Evolutionary conservation across 495 filamentous ascomycete genomes (phyloP).

Genomic region (Daldinia bambusicola): DNA sequence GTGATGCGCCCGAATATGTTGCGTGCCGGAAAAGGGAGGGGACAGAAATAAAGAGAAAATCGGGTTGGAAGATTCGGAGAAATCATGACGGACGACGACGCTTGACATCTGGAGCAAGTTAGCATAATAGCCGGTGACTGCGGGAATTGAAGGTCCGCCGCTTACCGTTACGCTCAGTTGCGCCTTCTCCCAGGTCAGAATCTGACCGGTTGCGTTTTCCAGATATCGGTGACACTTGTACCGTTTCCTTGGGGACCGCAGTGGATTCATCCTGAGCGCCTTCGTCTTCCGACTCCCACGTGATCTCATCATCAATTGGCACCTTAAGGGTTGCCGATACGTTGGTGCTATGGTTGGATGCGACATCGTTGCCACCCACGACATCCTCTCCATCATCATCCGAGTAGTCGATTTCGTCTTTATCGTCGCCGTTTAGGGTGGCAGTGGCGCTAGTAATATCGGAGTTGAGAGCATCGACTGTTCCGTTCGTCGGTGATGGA

Average conservation of each 20-base stretch:
- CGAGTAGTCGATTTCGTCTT: constrained; percentile 61
- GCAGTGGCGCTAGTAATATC: constrained; percentile 54
- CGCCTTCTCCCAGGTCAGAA: constrained; percentile 33
- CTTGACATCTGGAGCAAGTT: constrained; percentile 57
- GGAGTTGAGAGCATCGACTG: constrained; percentile 32
- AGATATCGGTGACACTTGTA: constrained; percentile 49
- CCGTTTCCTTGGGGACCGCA: constrained; percentile 35
- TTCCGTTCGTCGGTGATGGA: constrained; percentile 19
- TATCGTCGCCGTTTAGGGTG: constrained; percentile 54
- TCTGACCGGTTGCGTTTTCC: constrained; percentile 44
- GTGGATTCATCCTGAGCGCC: constrained; percentile 46
- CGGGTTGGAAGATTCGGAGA: constrained; percentile 9
- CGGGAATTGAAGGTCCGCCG: neutral
- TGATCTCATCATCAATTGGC: constrained; percentile 54
- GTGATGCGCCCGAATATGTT: constrained; percentile 21
- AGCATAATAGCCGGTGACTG: constrained; percentile 29
- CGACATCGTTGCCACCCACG: constrained; percentile 19
- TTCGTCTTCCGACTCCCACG: constrained; percentile 57
- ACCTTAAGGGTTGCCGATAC: constrained; percentile 16
- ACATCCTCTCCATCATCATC: constrained; percentile 49
- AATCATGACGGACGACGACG: constrained; percentile 59
- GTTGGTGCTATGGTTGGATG: constrained; percentile 20
- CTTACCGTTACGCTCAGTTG: constrained; percentile 56
- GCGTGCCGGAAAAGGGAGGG: constrained; percentile 16
- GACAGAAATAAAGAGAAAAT: constrained; percentile 23